Base-by-base conservation (phyloP, 192 early-diverging fungal species). In the Backusella morwellensis region DNA sequence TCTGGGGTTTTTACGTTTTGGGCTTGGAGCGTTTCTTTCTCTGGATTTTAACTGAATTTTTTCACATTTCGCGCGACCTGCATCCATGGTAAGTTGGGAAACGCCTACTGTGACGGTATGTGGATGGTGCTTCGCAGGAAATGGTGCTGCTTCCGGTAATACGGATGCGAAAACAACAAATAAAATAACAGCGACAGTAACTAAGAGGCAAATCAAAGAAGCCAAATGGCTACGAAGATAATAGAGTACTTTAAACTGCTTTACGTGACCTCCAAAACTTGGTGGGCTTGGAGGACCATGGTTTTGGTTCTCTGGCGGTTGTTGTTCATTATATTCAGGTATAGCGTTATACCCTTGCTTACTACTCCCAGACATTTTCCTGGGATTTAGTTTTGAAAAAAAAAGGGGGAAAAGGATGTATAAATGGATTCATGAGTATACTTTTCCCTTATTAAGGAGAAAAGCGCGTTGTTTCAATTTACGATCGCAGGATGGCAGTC, bases 1-100 rank as follows among this genome's bases (percentile, higher is more conserved):
- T 71, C 77, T 69, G 6, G 77, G 72, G 14, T 79, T 79, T 3
- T 35, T 66, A 8, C 26, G 68, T 11, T 34, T 63, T 75, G 36
- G 26, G 66, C 32, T 68, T 50, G 70, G 40, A 6, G 42, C 3
- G 26, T 50, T 72, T 44, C n/a, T 50, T 32, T 32, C 23, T 50
- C 29, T 50, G 3, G 70, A 44, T 50, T 41, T 72, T 8, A 21
- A 26, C 15, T 32, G 21, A 29, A 72, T 44, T 3, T 29, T 41
- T 14, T 72, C 40, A 50, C 70, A 72, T n/a, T 47, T 72, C 14
- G 11, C 26, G 15, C 70, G 41, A 3, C 70, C 70, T 72, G 35
- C 36, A 14, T 44, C 41, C 70, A 72, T 72, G 11, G 70, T 50
- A 17, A 41, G 26, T 6, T 50, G 41, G 17, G 70, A 72, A 44